Base-by-base conservation (phyloP, 1,139 yeast species). In the Citeromyces hawaiiensis region DNA sequence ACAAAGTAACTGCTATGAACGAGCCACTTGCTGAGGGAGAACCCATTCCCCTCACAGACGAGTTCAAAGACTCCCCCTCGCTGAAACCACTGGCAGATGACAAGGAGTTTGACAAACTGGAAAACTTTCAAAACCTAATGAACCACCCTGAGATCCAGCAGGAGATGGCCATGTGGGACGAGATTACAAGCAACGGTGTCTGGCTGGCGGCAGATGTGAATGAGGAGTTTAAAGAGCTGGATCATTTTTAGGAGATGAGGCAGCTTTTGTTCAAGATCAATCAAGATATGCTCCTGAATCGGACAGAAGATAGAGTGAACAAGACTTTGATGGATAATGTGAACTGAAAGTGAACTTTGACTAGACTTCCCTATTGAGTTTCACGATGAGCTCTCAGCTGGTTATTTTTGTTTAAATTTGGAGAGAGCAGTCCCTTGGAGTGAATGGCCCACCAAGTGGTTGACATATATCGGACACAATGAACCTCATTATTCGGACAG, bases 161-260 rank as follows among this genome's bases (percentile, higher is more conserved):
- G 34, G 86, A 81, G 49, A 70, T 73, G 48, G 70, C 80, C 48
- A 56, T 85, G 40, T 77, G 93, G 88, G 74, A 75, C 53, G 85
- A 80, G 49, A 75, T 82, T 45, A 74, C 85, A 2, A 70, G 70
- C 53, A 86, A 75, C 53, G 86, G 93, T 11, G 81, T 68, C 53
- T 81, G 91, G 91, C 56, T 80, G 39, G 62, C 63, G 17, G 59
- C 56, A 35, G 68, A 60, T 40, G 55, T 51, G 10, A 53, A 57
- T n/a, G 60, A 54, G 36, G 64, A 59, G 36, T 51, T 61, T 18
- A 35, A 13, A 18, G 21, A 25, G 36, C 16, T 10, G 25, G 29
- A n/a, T 25, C 21, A 14, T 13, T 15, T 15, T 31, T 8, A 15
- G 8, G 15, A 4, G 16, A 19, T 15, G 4, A 33, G 3, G 36